Evolutionary conservation across 2,329 filamentous ascomycete species (phyloP), one percentile per base, ranked within the genome.

Genomic region (Colletotrichum tanaceti): DNA sequence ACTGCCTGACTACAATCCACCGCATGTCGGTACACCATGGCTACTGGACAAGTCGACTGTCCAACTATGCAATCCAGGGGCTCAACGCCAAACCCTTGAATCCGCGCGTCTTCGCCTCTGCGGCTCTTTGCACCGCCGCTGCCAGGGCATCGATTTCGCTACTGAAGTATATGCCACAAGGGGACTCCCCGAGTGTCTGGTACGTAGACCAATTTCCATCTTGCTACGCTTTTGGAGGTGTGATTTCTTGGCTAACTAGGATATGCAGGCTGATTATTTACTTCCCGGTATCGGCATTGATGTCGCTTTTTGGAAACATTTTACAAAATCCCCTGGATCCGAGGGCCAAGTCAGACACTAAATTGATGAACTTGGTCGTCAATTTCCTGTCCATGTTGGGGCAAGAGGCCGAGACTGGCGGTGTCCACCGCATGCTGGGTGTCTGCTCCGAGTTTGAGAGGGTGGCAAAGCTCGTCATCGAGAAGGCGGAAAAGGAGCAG

Each of bases 1-100:
- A 99, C 78, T 98, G 94, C 74, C 82, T 99, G 59, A 98, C 95
- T 0, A 99, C 96, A 0, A 98, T 99, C 72, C 96, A 99, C 78
- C 93, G 96, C 59, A 99, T 98, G 96, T 97, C 93, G 49, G 92
- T 98, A 38, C 96, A 98, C 74, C 94, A 98, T 77, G 96, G 96
- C 16, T 98, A 97, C 81, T 99, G 96, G 96, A 98, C 95, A 1
- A 98, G 93, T 75, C 89, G 96, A 44, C 82, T 99, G 47, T 97
- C 94, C 44, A 95, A 98, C 75, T 98, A 94, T 76, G 96, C 96
- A 18, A 96, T 98, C 64, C 93, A 97, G 78, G 96, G 96, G 0
- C 84, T 98, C 49, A 98, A 98, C 78, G 91, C 94, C 0, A 87
- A 92, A 71, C 94, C 96, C 0, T 81, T 99, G 62, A 99, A 98